Evolutionary conservation across 225 moss, liverwort and hornwort species (phyloP), one percentile per base, ranked within the genome.

Genomic region (Marchantia paleacea): DNA sequence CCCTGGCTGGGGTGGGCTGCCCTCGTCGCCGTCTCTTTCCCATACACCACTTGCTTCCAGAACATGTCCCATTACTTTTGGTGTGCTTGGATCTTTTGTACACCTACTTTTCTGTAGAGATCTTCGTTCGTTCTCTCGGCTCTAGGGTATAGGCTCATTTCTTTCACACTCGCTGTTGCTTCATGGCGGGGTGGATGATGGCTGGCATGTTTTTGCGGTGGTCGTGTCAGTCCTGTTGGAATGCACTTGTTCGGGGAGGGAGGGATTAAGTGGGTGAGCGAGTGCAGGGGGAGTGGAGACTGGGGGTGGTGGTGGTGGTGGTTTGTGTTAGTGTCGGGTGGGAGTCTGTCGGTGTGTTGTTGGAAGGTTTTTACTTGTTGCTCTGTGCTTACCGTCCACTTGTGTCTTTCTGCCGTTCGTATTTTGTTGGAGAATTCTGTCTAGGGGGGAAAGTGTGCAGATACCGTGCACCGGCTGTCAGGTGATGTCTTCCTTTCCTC

Each of bases 1-100:
- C 68, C 30, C 30, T 69, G 30, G 5, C 71, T 22, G 39, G 39
- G 39, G 39, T 39, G 39, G 39, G 39, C 16, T 66, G 66, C 28
- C 28, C 66, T 12, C 49, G 71, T 71, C 49, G 69, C 69, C 39
- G 47, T 69, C 49, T 50, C 9, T 49, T 10, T 19, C 49, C 10
- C 61, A 11, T 12, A 66, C 66, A 66, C 66, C 25, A 66, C 69
- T 70, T 70, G 69, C 16, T 39, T 53, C 20, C 73, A 73, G 26
- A 53, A 73, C 26, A 52, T 73, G 52, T 53, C 26, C 52, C 50
- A 18, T 24, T 73, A 52, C 52, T 51, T 73, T 73, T n/a, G 2
- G 11, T 52, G 24, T 51, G 14, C 72, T 73, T 12, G 52, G 52
- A 68, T 68, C 52, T 51, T 73, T 72, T 52, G 49, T 72, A 16